Conservation (phyloP, 2,329 filamentous ascomycete genomes). For the Claviceps sp. region DNA sequence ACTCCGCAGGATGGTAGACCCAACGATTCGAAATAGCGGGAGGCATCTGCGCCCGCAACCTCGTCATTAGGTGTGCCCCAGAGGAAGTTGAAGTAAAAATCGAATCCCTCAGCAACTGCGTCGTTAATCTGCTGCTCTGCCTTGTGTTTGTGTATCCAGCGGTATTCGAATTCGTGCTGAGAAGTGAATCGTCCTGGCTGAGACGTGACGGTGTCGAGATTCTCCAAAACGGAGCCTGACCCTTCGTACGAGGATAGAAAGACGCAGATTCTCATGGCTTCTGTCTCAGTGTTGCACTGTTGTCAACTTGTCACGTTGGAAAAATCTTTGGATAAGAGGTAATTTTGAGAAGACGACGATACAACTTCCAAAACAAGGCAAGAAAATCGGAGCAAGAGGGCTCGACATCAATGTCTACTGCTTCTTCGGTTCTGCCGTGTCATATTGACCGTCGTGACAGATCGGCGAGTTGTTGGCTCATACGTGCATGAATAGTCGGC, state of each 20-base stretch:
- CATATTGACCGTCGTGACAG: too few relatives aligned
- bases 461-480: too few relatives aligned
- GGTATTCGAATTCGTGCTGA: background rate
- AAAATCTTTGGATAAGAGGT: too few relatives aligned
- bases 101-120: background rate
- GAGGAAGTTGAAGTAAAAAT: constrained; percentile 1
- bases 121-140: background rate
- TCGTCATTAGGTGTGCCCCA: background rate
- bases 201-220: background rate
- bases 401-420: too few relatives aligned
- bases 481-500: too few relatives aligned
- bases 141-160: background rate
- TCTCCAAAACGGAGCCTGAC: background rate
- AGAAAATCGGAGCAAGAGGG: too few relatives aligned
- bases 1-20: background rate
- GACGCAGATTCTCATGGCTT: background rate
- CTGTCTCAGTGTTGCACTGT: too few relatives aligned
- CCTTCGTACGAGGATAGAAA: background rate
- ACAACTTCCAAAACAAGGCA: too few relatives aligned
- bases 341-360: too few relatives aligned
- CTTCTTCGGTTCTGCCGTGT: too few relatives aligned
- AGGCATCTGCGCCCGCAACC: background rate
- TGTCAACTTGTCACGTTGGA: too few relatives aligned
- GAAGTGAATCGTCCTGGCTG: background rate
- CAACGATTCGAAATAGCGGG: background rate